A percentile compares a stretch with the other conserved stretches of the same genome.
phyloP scores from a whole-genome alignment of 73 alveolate genomes.

The Tetrahymena elliotti region DNA sequence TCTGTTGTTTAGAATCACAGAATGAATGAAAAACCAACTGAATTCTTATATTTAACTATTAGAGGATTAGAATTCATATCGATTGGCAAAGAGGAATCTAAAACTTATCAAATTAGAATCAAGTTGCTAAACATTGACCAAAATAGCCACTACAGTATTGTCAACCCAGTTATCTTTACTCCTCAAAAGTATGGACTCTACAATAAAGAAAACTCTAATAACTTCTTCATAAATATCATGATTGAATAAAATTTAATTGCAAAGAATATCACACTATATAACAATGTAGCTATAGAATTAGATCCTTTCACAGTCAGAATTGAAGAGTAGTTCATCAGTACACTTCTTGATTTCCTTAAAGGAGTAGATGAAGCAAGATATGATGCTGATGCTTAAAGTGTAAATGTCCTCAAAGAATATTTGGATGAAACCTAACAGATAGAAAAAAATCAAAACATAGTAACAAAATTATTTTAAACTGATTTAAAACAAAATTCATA shows the following conservation, averaged over 20 bases:
- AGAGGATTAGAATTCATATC: constrained; percentile 16
- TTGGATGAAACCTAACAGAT: background rate
- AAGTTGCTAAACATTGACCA: constrained; percentile 27
- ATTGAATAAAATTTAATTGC: constrained; percentile 8
- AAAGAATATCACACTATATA: constrained; percentile 6
- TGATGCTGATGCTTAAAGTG: background rate
- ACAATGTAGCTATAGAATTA: background rate
- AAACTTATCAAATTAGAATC: constrained; percentile 25
- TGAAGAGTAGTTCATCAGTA: constrained; percentile 21
- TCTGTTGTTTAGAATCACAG: constrained; percentile 15
- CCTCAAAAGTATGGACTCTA: background rate
- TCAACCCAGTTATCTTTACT: constrained; percentile 17
- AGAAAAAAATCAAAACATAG: constrained; percentile 4
- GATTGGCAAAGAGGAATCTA: background rate
- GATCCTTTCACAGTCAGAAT: constrained; percentile 17
- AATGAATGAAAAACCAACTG: constrained; percentile 24
- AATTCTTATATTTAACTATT: constrained; percentile 1
- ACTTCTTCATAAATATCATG: background rate
- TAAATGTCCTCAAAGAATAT: constrained; percentile 1
- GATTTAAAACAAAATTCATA: background rate
- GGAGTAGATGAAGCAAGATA: constrained; percentile 2
- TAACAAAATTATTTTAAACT: background rate
- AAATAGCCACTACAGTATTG: constrained; percentile 8
- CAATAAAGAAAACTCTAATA: background rate
- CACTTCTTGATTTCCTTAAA: constrained; percentile 12